Conservation (phyloP, 2,329 filamentous ascomycete genomes). For the Xylaria sp. region DNA sequence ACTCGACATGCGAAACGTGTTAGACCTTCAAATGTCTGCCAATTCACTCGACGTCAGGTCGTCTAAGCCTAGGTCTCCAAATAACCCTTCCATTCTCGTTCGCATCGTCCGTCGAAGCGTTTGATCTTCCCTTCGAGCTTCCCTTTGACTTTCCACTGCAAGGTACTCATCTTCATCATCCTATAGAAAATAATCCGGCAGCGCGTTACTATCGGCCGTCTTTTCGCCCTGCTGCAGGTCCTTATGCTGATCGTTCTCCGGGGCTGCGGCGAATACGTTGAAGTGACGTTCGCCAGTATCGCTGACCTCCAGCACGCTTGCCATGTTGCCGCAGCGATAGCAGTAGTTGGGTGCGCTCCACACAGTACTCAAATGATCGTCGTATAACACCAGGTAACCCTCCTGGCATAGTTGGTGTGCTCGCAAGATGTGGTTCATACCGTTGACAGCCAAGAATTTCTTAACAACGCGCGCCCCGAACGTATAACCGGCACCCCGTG, state of each 20-base stretch:
- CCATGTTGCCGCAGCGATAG: constrained; percentile 96
- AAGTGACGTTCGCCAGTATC: constrained; percentile 94
- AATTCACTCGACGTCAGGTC: too few relatives aligned
- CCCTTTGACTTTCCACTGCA: neutral
- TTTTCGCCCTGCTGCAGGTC: constrained; percentile 85
- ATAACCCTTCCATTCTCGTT: too few relatives aligned
- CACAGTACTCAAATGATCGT: constrained; percentile 92
- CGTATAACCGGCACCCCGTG: constrained; percentile 93
- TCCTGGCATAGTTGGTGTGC: constrained; percentile 99
- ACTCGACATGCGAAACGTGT: too few relatives aligned
- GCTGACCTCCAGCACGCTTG: constrained; percentile 95
- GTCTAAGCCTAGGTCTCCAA: too few relatives aligned
- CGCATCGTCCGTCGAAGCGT: too few relatives aligned
- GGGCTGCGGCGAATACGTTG: constrained; percentile 97
- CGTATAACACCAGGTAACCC: constrained; percentile 96
- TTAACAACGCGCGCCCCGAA: constrained; percentile 98
- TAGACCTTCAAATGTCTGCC: too few relatives aligned
- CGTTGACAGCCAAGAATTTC: constrained; percentile 97
- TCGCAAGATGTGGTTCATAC: constrained; percentile 95
- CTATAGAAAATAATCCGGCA: constrained; percentile 80
- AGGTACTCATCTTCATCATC: constrained; percentile 5
- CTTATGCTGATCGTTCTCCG: constrained; percentile 92
- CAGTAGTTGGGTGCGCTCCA: constrained; percentile 99
- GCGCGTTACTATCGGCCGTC: constrained; percentile 67
- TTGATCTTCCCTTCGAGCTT: neutral